Conservation (phyloP, 2,329 filamentous ascomycete species). For the Ophiostoma sp. region DNA sequence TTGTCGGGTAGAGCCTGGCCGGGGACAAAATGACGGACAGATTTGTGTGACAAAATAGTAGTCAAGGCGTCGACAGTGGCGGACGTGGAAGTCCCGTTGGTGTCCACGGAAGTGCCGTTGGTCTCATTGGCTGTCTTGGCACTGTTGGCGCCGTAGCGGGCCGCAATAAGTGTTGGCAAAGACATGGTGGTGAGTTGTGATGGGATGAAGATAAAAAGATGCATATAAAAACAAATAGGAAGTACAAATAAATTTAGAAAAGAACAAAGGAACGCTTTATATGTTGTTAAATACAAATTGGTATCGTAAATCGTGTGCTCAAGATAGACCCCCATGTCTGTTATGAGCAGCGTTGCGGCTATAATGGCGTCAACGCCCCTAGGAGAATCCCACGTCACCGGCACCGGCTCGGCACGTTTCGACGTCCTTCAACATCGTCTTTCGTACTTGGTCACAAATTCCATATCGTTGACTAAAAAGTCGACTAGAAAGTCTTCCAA, state of each 20-base stretch:
- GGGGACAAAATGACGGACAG: constrained; percentile 35
- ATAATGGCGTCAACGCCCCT: not conserved
- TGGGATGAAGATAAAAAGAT: not conserved
- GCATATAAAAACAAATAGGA: not conserved
- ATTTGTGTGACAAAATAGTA: constrained; percentile 37
- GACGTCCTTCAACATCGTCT: not conserved
- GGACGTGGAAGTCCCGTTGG: not conserved
- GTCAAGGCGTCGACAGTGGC: constrained; percentile 25
- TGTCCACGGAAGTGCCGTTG: not conserved
- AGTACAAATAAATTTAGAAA: not conserved
- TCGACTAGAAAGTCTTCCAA: not conserved
- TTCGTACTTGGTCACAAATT: not conserved
- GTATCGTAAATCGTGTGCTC: not conserved
- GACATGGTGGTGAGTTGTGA: constrained; percentile 11
- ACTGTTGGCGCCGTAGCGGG: constrained; percentile 18
- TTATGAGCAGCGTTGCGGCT: not conserved
- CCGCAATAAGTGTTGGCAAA: not conserved
- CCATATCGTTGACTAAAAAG: not conserved
- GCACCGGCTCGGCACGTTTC: constrained; percentile 6
- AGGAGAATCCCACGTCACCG: not conserved
- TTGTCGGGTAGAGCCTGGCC: constrained; percentile 30
- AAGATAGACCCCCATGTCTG: not conserved
- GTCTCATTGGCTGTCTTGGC: not conserved
- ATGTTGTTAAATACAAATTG: constrained; percentile 1
- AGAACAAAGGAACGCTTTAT: not conserved